These are phyloP conservation scores for Amylocarpus encephaloides DNA, from an alignment of 2,329 filamentous ascomycete genomes.

Conservation along the genomic window DNA sequence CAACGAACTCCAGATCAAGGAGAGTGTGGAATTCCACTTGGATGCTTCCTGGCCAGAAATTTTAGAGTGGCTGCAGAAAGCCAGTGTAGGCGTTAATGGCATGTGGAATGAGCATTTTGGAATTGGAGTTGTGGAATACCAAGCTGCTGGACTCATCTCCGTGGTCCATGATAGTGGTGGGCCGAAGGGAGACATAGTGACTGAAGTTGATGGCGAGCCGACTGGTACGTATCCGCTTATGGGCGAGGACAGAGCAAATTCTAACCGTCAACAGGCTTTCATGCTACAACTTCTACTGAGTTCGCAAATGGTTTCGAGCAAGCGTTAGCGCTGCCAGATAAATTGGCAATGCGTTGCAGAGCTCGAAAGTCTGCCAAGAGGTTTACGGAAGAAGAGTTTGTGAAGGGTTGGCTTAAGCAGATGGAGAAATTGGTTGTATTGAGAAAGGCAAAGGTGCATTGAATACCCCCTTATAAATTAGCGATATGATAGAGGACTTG, in stretches of 20 bases:
- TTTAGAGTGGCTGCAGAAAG: constrained; percentile 67
- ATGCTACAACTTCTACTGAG: constrained; percentile 69
- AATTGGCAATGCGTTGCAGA: constrained; percentile 65
- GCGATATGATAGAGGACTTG: no score
- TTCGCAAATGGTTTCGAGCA: constrained; percentile 77
- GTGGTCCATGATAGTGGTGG: constrained; percentile 93
- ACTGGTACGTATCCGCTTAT: constrained; percentile 52
- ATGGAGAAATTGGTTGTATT: constrained; percentile 61
- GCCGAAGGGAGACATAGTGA: constrained; percentile 88
- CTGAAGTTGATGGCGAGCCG: constrained; percentile 67
- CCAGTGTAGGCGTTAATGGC: constrained; percentile 84
- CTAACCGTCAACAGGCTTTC: constrained; percentile 56
- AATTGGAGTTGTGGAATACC: constrained; percentile 96
- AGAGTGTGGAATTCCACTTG: constrained; percentile 78
- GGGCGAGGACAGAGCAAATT: no score
- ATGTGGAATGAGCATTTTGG: constrained; percentile 99
- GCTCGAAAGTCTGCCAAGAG: constrained; percentile 73
- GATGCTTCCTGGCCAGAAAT: constrained; percentile 88
- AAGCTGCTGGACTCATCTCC: constrained; percentile 85
- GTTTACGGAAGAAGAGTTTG: constrained; percentile 86
- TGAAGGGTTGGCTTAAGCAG: constrained; percentile 67
- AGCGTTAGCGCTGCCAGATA: constrained; percentile 67
- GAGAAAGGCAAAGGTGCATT: constrained; percentile 6
- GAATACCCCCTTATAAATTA: background rate
- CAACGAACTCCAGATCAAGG: constrained; percentile 79